Evolutionary conservation across 495 filamentous ascomycete species (phyloP), one percentile per base, ranked within the genome.

Genomic region (Aspergillus nidulans): DNA sequence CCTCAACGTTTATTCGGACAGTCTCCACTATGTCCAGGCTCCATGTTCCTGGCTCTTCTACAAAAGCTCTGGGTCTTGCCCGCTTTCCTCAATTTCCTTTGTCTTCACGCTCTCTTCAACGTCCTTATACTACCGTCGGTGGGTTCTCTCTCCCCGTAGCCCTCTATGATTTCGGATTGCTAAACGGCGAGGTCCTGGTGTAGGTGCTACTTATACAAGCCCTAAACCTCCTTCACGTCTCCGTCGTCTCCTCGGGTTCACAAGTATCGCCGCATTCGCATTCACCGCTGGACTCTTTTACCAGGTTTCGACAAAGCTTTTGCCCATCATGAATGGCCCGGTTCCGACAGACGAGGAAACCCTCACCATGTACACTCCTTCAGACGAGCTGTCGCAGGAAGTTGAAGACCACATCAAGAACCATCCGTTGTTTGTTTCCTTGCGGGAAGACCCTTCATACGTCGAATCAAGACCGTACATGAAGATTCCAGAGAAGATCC

Each of bases 391-490:
- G 6, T 72, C 85, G 19, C 75, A 71, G 40, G 79, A 84, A 55
- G 80, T 92, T 53, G 85, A 97, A 56, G 72, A 80, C 23, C 77
- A 81, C 63, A 90, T 97, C 63, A 78, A 81, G 63, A 82, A 75
- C 55, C 91, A 95, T 71, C 89, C 90, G 7, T 62, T 96, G 6
- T 75, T 84, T 12, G 60, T 72, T 4, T 75, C 77, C 13, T 76
- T 97, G n/a, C 85, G 90, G 23, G 71, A 69, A 15, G 78, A 87
- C 60, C 77, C 85, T 10, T 81, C 79, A 4, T 89, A 86, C 70
- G 77, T 76, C 20, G 92, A 95, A 65, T 84, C 87, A 16, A 81
- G 95, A 30, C 95, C 95, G 19, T 89, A 96, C 66, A 70, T 96
- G 60, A 92, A 91, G 67, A 86, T 96, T 62, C 90, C 91, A 0